Base-by-base conservation (phyloP, 352 stramenopile genomes). In the Globisporangium okanoganense region DNA sequence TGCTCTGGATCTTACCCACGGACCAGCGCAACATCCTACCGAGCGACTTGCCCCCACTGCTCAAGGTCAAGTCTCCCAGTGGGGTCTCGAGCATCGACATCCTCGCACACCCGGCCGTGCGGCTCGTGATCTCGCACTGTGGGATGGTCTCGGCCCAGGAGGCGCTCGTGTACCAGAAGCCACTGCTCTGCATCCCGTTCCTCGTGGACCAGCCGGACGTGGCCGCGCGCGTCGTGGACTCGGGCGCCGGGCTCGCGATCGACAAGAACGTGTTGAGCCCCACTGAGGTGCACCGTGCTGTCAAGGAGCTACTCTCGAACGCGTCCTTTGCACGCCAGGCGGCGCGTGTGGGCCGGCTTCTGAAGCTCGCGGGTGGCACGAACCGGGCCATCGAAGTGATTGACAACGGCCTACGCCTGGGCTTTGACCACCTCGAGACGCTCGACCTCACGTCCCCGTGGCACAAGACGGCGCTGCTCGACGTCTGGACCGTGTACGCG, bases 111-210 rank as follows among this genome's bases (percentile, higher is more conserved):
- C 66, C 67, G 3, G 68, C 71, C 18, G 75, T 95, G 8, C 74
- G 67, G 0, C 52, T 94, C 18, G 84, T 94, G 3, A 70, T 97
- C 38, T 95, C 84, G n/a, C 88, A 97, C 61, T 97, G 88, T 55
- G 88, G 88, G 22, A 92, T 94, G 77, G 78, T 82, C 6, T 89
- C 87, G 22, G 85, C 85, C 12, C 85, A 95, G 69, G 86, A 96
- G 64, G 79, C 79, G 13, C 69, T 96, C 12, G 70, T 92, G 8
- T 82, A 89, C 54, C 69, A 73, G 51, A 94, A 91, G 54, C 87
- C 87, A 16, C 60, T 97, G 60, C 57, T 97, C 18, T 97, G 88
- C 61, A 88, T 97, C 20, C 88, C 88, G n/a, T 95, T 96, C 54
- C 67, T 94, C 40, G 79, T 87, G 16, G 88, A 97, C 64, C 88